phyloP scores from a whole-genome alignment of 805 yeast genomes.

The Nakazawaea ambrosiae region DNA sequence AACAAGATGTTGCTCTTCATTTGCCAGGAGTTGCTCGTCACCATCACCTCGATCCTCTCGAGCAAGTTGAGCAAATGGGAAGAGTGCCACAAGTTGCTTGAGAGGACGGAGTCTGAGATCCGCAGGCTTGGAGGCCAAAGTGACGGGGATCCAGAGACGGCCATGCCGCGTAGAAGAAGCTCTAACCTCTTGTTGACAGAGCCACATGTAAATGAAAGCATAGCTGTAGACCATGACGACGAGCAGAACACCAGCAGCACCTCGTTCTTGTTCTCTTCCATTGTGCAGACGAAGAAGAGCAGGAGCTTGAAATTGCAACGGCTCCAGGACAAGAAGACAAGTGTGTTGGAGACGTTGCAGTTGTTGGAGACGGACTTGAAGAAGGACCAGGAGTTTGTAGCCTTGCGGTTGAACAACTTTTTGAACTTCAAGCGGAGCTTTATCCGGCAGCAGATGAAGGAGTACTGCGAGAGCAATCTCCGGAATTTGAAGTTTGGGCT shows the following conservation, averaged over 20 bases:
- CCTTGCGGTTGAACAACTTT: constrained; percentile 56
- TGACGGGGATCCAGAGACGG: background rate
- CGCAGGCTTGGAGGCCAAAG: constrained; percentile 3
- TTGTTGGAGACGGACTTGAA: constrained; percentile 35
- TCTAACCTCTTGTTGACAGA: background rate
- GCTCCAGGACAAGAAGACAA: background rate
- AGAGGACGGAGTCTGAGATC: constrained; percentile 2
- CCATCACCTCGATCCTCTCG: background rate
- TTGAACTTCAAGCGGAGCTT: constrained; percentile 42
- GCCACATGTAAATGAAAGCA: too few relatives aligned
- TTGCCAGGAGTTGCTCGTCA: constrained; percentile 3
- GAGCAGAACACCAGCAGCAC: background rate
- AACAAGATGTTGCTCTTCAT: constrained; percentile 6
- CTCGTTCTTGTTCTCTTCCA: constrained; percentile 9
- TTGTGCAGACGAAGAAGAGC: constrained; percentile 7
- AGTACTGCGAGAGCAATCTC: constrained; percentile 24
- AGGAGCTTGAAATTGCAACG: constrained; percentile 6
- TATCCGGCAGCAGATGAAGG: constrained; percentile 29
- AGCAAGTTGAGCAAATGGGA: constrained; percentile 1
- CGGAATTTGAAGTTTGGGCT: constrained; percentile 18
- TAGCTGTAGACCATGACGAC: background rate
- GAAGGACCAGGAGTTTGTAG: constrained; percentile 51
- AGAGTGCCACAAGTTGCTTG: background rate
- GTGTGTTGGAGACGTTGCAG: constrained; percentile 30
- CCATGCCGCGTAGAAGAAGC: background rate